Evolutionary conservation across 768 basidiomycete species (phyloP), one percentile per base, ranked within the genome.

Genomic region (Termitomyces titanicus): DNA sequence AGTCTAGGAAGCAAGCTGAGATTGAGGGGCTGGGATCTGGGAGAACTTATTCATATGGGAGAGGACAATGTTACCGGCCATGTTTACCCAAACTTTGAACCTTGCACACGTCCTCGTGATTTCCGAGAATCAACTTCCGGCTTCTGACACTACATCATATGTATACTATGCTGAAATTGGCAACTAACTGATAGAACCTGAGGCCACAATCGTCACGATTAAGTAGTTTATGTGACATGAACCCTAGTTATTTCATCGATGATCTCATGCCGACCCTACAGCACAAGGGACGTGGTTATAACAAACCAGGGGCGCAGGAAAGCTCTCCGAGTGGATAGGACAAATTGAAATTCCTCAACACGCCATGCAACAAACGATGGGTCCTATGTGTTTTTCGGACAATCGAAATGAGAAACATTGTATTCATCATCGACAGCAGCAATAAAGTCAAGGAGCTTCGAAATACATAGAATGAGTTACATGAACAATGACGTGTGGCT

Each of bases 381-480:
- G 27, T 18, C 33, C 29, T 55, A 22, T 3, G 13, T 12, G 34
- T 35, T 25, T 27, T 53, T 47, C n/a, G 29, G 34, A 43, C 20
- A 15, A 24, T 13, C 48, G 20, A 43, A 51, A 17, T 47, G 55
- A 20, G 55, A 47, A 18, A 47, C 47, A 22, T 47, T 46, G 31
- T 61, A 61, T 48, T 63, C 63, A 18, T 61, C 51, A 33, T 57
- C 54, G 24, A 58, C 51, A 10, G 61, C 50, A 27, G 45, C 51
- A 44, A 63, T 54, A 48, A 60, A 60, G 11, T 60, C 47, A 20
- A 62, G 39, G 47, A 60, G 60, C 59, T 63, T 56, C 37, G 20
- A 39, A 38, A 37, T n/a, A n/a, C n/a, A n/a, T 24, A 50, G 42
- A 51, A 18, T 45, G 33, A 18, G 22, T 22, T 6, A n/a, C 35